These are phyloP conservation scores for Penium margaritaceum DNA, from an alignment of 139 green algal genomes.

Conservation along the genomic window DNA sequence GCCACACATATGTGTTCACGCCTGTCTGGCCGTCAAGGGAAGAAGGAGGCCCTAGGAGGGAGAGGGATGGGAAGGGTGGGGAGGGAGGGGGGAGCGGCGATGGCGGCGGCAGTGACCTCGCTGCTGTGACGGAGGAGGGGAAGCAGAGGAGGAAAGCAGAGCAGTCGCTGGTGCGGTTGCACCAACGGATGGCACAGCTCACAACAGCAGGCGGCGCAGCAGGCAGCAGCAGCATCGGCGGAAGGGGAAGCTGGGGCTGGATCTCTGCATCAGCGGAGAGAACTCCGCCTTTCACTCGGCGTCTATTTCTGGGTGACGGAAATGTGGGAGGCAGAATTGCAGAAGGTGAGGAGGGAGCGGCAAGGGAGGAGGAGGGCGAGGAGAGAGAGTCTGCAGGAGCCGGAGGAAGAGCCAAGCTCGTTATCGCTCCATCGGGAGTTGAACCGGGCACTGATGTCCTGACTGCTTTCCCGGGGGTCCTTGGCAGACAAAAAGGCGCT, in stretches of 20 bases:
- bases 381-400: too few relatives aligned
- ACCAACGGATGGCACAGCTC: slow-evolving; percentile 19
- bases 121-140: slow-evolving; percentile 22
- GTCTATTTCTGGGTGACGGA: too few relatives aligned
- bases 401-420: too few relatives aligned
- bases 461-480: too few relatives aligned
- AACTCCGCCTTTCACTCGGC: background rate
- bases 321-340: background rate
- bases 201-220: background rate
- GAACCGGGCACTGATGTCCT: too few relatives aligned
- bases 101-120: too few relatives aligned
- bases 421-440: too few relatives aligned
- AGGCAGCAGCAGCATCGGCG: background rate
- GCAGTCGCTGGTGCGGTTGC: slow-evolving; percentile 28
- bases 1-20: slow-evolving; percentile 65
- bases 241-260: background rate
- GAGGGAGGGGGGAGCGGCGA: too few relatives aligned
- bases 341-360: background rate
- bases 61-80: slow-evolving; percentile 11
- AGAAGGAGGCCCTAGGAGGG: background rate
- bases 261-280: background rate
- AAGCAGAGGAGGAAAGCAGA: slow-evolving; percentile 33
- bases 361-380: background rate
- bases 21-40: too few relatives aligned
- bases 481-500: too few relatives aligned